A percentile compares a stretch with the other conserved stretches of the same genome.
Conservation (phyloP, 768 basidiomycete genomes). For the Boletus huronensis region DNA sequence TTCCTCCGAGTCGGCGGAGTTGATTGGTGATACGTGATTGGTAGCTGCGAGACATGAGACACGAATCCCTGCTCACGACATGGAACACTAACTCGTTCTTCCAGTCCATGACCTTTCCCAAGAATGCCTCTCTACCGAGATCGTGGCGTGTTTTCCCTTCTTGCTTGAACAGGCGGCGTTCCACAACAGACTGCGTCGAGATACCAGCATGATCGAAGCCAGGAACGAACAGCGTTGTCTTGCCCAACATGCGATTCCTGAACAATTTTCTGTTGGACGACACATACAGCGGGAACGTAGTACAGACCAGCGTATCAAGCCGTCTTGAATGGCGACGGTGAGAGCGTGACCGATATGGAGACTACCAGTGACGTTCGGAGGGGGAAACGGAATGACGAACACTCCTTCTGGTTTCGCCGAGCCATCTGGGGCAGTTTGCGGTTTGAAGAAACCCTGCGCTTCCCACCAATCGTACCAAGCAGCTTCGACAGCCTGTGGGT, state of each 20-base stretch:
- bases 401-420: slow-evolving; percentile 57
- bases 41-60: slow-evolving; percentile 51
- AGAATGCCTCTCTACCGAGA: slow-evolving; percentile 88
- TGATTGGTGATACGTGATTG: slow-evolving; percentile 91
- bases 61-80: neutral
- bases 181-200: slow-evolving; percentile 96
- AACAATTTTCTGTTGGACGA: neutral
- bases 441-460: slow-evolving; percentile 85
- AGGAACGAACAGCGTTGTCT: slow-evolving; percentile 84
- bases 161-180: slow-evolving; percentile 83
- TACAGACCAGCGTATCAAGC: slow-evolving; percentile 80
- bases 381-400: slow-evolving; percentile 88
- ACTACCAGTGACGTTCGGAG: slow-evolving; percentile 95
- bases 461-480: slow-evolving; percentile 99
- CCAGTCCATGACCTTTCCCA: slow-evolving; percentile 93
- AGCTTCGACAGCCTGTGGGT: slow-evolving; percentile 90
- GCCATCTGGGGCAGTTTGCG: slow-evolving; percentile 57
- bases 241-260: slow-evolving; percentile 96
- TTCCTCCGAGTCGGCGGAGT: slow-evolving; percentile 82
- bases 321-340: slow-evolving; percentile 88
- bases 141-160: slow-evolving; percentile 85
- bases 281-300: neutral
- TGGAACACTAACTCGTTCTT: slow-evolving; percentile 80
- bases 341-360: slow-evolving; percentile 95
- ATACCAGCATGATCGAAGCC: slow-evolving; percentile 99